phyloP scores from a whole-genome alignment of 495 filamentous ascomycete genomes.

The Xylaria venustula region DNA sequence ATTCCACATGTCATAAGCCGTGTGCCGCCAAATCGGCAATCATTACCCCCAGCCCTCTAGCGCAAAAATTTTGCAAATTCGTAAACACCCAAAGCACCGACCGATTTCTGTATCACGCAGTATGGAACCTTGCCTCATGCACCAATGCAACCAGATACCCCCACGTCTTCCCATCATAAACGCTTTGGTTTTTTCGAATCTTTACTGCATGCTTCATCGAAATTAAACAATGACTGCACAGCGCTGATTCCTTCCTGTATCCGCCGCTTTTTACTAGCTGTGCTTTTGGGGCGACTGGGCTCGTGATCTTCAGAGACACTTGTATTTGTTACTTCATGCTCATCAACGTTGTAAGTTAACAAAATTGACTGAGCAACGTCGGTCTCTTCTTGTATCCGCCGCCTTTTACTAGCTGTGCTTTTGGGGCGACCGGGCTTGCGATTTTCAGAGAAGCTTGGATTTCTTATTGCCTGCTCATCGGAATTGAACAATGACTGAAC shows the following conservation, averaged over 20 bases:
- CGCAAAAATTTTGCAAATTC: background rate
- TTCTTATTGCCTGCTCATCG: background rate
- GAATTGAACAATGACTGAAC: conserved; percentile 14
- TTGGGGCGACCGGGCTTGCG: conserved; percentile 13
- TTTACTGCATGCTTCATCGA: too few relatives aligned
- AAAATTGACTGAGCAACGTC: conserved; percentile 21
- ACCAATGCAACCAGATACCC: background rate
- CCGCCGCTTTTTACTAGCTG: conserved; percentile 20
- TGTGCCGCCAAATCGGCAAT: too few relatives aligned
- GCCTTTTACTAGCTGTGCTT: conserved; percentile 18
- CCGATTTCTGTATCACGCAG: background rate
- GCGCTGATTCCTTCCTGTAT: conserved; percentile 20
- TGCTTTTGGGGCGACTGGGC: conserved; percentile 9
- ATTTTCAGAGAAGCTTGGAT: conserved; percentile 27
- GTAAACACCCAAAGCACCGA: background rate
- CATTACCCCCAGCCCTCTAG: too few relatives aligned
- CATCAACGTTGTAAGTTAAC: background rate
- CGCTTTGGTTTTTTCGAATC: background rate
- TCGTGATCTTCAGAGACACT: conserved; percentile 27
- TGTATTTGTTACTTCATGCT: background rate
- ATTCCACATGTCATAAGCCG: background rate
- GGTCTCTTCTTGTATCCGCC: conserved; percentile 15
- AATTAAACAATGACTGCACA: conserved; percentile 15
- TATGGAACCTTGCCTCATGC: background rate
- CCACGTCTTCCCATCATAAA: background rate